Percentiles rank a stretch among this genome's conserved stretches.
phyloP scores from a whole-genome alignment of 495 filamentous ascomycete genomes.

The Penicillium salamii region DNA sequence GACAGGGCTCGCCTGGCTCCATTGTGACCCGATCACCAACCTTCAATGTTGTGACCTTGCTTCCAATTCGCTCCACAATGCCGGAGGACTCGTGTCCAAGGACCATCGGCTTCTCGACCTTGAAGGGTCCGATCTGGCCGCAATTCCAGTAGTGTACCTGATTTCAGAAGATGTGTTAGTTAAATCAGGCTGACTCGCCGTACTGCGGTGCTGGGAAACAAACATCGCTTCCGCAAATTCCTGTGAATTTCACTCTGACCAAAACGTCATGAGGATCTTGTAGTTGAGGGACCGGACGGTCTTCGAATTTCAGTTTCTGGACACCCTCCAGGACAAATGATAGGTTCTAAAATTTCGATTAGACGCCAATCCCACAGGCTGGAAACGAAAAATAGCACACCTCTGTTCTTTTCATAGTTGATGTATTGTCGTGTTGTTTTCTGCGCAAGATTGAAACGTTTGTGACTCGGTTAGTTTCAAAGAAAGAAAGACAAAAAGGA shows the following conservation, averaged over 20 bases:
- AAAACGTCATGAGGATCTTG: constrained; percentile 32
- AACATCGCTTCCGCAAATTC: constrained; percentile 47
- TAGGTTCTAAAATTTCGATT: background rate
- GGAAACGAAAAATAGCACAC: too few species aligned
- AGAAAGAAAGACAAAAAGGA: too few species aligned
- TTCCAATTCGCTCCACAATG: constrained; percentile 55
- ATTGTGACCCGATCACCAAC: constrained; percentile 67
- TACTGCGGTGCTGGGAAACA: background rate
- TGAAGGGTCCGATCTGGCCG: constrained; percentile 1
- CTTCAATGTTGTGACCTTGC: constrained; percentile 34
- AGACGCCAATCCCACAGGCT: too few species aligned
- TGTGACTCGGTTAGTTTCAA: too few species aligned
- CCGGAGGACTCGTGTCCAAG: constrained; percentile 69
- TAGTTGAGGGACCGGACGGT: background rate
- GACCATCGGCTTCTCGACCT: constrained; percentile 44
- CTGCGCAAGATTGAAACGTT: too few species aligned
- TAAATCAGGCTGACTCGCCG: too few species aligned
- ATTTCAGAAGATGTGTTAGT: background rate
- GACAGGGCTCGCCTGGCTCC: constrained; percentile 73
- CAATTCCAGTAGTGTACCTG: constrained; percentile 9
- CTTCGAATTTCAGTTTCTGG: constrained; percentile 2
- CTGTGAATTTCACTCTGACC: constrained; percentile 40
- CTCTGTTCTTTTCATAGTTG: too few species aligned
- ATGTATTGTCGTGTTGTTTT: too few species aligned
- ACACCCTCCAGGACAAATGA: background rate